phyloP scores from a whole-genome alignment of 306 rosid genomes.

The Oxytropis ochrocephala region DNA sequence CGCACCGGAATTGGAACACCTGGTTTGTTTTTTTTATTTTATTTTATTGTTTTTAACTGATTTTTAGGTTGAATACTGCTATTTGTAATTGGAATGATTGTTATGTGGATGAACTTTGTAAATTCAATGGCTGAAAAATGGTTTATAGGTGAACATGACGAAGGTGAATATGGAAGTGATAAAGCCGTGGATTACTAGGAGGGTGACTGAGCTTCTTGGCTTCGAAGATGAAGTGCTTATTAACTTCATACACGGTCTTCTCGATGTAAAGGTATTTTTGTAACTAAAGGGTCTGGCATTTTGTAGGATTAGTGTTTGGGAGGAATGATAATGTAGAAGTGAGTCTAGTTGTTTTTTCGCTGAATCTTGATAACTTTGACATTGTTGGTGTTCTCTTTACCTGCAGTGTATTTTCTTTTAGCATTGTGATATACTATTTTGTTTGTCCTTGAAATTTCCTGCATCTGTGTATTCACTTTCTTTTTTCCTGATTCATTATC shows the following conservation, averaged over 20 bases:
- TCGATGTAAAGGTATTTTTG: conserved; percentile 71
- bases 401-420: background rate
- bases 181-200: conserved; percentile 77
- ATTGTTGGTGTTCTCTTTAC: background rate
- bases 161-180: conserved; percentile 87
- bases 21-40: conserved; percentile 43
- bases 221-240: conserved; percentile 96
- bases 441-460: background rate
- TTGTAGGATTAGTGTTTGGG: background rate
- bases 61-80: background rate
- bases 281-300: background rate
- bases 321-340: too few species aligned
- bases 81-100: background rate
- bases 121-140: conserved; percentile 11
- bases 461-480: background rate
- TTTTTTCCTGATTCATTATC: background rate
- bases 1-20: conserved; percentile 73
- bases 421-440: background rate
- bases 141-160: conserved; percentile 68
- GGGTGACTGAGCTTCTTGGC: conserved; percentile 88
- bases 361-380: background rate
- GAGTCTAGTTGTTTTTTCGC: background rate
- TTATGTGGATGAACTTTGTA: background rate
- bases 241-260: conserved; percentile 82
- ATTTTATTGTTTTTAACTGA: background rate